Evolutionary conservation across 306 rosid species (phyloP).

Genomic region (Malus orientalis): DNA sequence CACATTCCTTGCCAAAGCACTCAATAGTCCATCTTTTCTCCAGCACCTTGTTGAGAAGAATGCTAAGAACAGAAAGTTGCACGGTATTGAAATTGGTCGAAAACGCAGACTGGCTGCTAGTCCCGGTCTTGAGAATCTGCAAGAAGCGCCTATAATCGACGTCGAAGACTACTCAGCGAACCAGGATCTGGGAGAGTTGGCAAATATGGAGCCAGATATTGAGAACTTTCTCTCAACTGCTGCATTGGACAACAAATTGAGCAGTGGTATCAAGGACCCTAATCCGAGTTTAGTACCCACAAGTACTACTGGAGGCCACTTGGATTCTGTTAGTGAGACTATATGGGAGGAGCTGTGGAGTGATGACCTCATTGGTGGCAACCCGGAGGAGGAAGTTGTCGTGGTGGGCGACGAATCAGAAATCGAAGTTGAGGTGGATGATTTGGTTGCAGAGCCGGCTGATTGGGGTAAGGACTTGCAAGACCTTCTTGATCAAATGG

Average conservation of each 20-base stretch:
- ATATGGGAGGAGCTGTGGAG: conserved; percentile 59
- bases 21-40: conserved; percentile 43
- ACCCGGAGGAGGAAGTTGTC: conserved; percentile 42
- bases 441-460: conserved; percentile 24
- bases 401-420: conserved; percentile 40
- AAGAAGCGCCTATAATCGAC: conserved; percentile 18
- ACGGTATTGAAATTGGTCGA: conserved; percentile 36
- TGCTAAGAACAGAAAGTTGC: conserved; percentile 27
- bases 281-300: conserved; percentile 16
- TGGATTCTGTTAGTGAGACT: conserved; percentile 27
- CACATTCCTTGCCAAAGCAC: conserved; percentile 65
- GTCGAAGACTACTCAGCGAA: conserved; percentile 8
- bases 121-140: conserved; percentile 55
- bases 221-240: conserved; percentile 42
- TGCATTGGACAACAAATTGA: conserved; percentile 40
- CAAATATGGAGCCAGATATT: conserved; percentile 41
- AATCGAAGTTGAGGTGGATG: conserved; percentile 47
- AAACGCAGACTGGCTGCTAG: conserved; percentile 57
- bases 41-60: conserved; percentile 34
- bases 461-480: conserved; percentile 65
- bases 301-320: conserved; percentile 10
- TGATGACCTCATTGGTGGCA: conserved; percentile 40
- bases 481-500: conserved; percentile 73
- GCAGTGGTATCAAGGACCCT: conserved; percentile 33
- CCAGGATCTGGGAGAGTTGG: conserved; percentile 34